These are phyloP conservation scores for Daphne laureola DNA, from an alignment of 441 rosid genomes.

Conservation along the genomic window DNA sequence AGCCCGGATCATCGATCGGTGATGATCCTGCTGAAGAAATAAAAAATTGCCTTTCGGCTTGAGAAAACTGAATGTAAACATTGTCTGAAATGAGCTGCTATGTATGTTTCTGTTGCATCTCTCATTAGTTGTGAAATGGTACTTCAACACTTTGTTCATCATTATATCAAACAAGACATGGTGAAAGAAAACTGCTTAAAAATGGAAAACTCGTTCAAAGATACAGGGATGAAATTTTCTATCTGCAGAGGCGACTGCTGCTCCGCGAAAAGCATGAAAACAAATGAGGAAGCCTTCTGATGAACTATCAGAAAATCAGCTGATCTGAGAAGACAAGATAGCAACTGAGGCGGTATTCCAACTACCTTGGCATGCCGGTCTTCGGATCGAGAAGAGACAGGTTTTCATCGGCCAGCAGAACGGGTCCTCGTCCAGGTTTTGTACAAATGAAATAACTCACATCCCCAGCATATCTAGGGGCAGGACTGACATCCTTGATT, in stretches of 20 bases:
- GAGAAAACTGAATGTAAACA: too few relatives aligned
- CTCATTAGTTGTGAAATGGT: too few relatives aligned
- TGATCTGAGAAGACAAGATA: not conserved
- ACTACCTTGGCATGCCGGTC: conserved; percentile 67
- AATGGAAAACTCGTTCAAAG: conserved; percentile 10
- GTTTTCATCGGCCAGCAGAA: conserved; percentile 47
- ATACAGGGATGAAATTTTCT: conserved; percentile 8
- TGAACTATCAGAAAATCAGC: not conserved
- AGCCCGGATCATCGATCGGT: too few relatives aligned
- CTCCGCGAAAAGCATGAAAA: not conserved
- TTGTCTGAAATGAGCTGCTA: too few relatives aligned
- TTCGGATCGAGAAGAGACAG: conserved; percentile 58
- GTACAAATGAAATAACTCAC: conserved; percentile 89
- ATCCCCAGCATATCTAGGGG: conserved; percentile 57
- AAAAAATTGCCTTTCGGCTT: too few relatives aligned
- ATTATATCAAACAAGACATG: conserved; percentile 9
- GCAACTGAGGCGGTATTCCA: not conserved
- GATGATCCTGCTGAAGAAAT: too few relatives aligned
- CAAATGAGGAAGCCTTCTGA: conserved; percentile 5
- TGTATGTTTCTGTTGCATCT: too few relatives aligned
- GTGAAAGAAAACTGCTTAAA: not conserved
- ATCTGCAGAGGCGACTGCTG: conserved; percentile 9
- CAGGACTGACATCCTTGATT: conserved; percentile 33
- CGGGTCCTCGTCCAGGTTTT: conserved; percentile 78
- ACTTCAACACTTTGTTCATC: conserved; percentile 11